phyloP scores from a whole-genome alignment of 2,329 filamentous ascomycete genomes.

The Aspergillus niger region DNA sequence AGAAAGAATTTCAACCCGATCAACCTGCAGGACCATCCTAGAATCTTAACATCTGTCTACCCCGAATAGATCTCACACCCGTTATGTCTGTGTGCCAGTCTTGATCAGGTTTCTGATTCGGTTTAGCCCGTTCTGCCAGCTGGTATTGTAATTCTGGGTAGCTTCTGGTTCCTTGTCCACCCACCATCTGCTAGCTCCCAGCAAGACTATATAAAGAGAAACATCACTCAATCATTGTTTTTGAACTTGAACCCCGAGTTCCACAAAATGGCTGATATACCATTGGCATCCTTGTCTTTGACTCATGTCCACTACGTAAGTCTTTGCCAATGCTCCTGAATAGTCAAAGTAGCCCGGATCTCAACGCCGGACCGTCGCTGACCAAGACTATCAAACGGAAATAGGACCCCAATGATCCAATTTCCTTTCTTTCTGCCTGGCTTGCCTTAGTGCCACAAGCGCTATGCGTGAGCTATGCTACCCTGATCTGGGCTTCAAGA shows the following conservation, averaged over 20 bases:
- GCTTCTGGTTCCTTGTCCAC: neutral
- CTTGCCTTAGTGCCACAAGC: constrained; percentile 92
- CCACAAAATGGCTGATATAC: constrained; percentile 42
- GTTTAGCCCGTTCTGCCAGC: neutral
- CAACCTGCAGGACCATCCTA: neutral
- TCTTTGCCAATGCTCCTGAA: constrained; percentile 13
- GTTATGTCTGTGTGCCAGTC: neutral
- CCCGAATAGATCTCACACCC: neutral
- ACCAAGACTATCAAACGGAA: constrained; percentile 1
- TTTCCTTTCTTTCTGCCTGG: constrained; percentile 89
- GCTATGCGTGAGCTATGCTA: constrained; percentile 85
- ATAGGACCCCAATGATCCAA: constrained; percentile 79
- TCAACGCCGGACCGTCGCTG: neutral
- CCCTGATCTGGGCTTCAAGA: constrained; percentile 85
- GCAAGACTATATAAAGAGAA: neutral
- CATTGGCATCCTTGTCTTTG: constrained; percentile 84
- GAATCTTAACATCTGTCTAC: neutral
- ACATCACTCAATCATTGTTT: neutral
- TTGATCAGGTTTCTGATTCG: neutral
- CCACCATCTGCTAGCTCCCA: neutral
- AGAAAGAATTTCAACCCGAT: neutral
- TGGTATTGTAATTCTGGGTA: neutral
- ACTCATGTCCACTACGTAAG: constrained; percentile 95
- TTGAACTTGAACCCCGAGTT: neutral
- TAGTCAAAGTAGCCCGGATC: neutral